Evolutionary conservation across 1,139 yeast species (phyloP), one percentile per base, ranked within the genome.

Genomic region (Scheffersomyces stambukii): DNA sequence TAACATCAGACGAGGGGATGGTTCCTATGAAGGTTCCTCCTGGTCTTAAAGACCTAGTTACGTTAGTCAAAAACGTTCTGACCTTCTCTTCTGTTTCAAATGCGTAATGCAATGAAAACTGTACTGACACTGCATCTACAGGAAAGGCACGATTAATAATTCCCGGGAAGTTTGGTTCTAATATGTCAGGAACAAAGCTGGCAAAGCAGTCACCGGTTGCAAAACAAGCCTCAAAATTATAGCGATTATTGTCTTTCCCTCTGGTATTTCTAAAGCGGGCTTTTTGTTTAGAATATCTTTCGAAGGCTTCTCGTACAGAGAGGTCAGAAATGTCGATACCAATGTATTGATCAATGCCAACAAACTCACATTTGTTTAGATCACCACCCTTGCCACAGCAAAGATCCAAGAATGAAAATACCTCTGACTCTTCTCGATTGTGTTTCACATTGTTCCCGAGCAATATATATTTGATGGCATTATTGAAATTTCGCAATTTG

Each of bases 301-400:
- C 73, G 33, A 75, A 75, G 0, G 97, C 98, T 51, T 93, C 96
- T 27, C 73, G 66, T 24, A 91, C 77, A 6, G 95, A 84, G 2
- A 82, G 81, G 51, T 89, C 94, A 13, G 96, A 89, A 29, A 93
- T 80, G 56, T 91, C 99, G 21, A 91, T 70, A 1, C 98, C 98
- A 30, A 89, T 77, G 43, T 83, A 83, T 34, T 88, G 91, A 17
- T 75, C 71, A 3, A 85, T 74, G 8, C 73, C 65, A 2, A 85
- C 81, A 45, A 77, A 77, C 32, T 79, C 84, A 78, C 95, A 89
- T 55, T 91, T 91, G 46, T 83, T 76, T 46, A 93, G 61, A 58
- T 91, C 99, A 12, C 99, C 99, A 25, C 99, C 99, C 54, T 91
- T 93, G 10, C 99, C 99, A 57, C 98, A 91, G 13, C 96, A 96